A percentile compares a stretch with the other conserved stretches of the same genome.
phyloP scores from a whole-genome alignment of 2,329 filamentous ascomycete species.

The Fusarium protoensiforme region DNA sequence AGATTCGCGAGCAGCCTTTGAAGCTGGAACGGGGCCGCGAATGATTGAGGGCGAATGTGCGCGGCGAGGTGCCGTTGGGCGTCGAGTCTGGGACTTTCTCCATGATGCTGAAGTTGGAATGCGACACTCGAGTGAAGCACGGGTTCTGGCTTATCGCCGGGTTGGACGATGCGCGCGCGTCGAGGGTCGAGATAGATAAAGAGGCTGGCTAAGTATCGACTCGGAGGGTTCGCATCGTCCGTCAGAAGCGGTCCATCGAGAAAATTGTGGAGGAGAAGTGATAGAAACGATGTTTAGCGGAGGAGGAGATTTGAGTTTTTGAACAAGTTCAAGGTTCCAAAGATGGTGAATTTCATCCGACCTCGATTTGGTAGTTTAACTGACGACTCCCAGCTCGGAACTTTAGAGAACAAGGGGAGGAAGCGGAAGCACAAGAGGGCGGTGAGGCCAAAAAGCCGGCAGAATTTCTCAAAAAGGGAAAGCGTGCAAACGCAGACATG shows the following conservation, averaged over 20 bases:
- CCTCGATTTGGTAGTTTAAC: conserved; percentile 11
- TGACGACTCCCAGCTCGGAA: conserved; percentile 18
- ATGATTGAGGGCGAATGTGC: conserved; percentile 67
- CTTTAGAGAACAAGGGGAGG: conserved; percentile 14
- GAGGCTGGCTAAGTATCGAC: conserved; percentile 14
- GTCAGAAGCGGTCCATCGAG: conserved; percentile 19
- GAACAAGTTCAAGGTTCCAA: neutral
- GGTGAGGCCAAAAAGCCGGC: conserved; percentile 36
- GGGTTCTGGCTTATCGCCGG: conserved; percentile 8
- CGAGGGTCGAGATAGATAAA: conserved; percentile 12
- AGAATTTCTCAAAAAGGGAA: conserved; percentile 28
- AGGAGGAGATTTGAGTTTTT: neutral
- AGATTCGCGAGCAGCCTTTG: conserved; percentile 84
- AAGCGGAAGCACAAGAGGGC: conserved; percentile 29
- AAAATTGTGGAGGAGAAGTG: neutral
- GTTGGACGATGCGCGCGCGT: conserved; percentile 38
- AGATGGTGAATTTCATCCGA: conserved; percentile 12
- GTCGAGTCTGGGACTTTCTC: conserved; percentile 45
- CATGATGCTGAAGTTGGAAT: conserved; percentile 37
- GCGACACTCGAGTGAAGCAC: neutral
- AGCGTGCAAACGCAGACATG: neutral
- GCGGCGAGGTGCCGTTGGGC: conserved; percentile 60
- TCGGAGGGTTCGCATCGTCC: conserved; percentile 32
- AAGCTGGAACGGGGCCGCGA: conserved; percentile 72
- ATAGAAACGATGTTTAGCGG: neutral